A percentile compares a stretch with the other conserved stretches of the same genome.
phyloP scores from a whole-genome alignment of 306 rosid genomes.

The Lathyrus oleraceus region DNA sequence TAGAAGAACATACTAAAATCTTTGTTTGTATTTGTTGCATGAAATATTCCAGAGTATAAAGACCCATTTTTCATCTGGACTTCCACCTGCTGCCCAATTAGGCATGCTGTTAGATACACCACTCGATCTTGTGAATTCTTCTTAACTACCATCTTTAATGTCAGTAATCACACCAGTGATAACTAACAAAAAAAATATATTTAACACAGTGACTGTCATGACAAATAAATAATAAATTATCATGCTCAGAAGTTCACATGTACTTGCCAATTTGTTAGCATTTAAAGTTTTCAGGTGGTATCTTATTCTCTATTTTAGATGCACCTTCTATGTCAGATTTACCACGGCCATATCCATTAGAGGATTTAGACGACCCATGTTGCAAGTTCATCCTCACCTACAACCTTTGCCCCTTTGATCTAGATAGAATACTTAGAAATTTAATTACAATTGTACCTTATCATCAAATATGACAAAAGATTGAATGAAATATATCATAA shows the following conservation, averaged over 20 bases:
- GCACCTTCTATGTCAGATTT: constrained; percentile 61
- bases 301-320: neutral
- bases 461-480: constrained; percentile 6
- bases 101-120: constrained; percentile 62
- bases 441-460: constrained; percentile 23
- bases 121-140: constrained; percentile 72
- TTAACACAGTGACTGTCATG: constrained; percentile 22
- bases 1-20: constrained; percentile 68
- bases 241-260: constrained; percentile 45
- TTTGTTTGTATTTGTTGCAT: constrained; percentile 67
- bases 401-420: constrained; percentile 52
- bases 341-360: constrained; percentile 84
- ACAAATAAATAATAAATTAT: constrained; percentile 11
- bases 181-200: constrained; percentile 32
- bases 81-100: constrained; percentile 82
- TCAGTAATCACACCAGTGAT: constrained; percentile 52
- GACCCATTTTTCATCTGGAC: constrained; percentile 87
- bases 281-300: constrained; percentile 61
- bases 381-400: constrained; percentile 70
- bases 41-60: constrained; percentile 82
- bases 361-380: constrained; percentile 54
- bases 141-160: constrained; percentile 53
- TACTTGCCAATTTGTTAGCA: constrained; percentile 52
- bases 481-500: no score
- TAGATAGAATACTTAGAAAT: constrained; percentile 25